Base-by-base conservation (phyloP, 805 yeast species). In the Metschnikowia matae region DNA sequence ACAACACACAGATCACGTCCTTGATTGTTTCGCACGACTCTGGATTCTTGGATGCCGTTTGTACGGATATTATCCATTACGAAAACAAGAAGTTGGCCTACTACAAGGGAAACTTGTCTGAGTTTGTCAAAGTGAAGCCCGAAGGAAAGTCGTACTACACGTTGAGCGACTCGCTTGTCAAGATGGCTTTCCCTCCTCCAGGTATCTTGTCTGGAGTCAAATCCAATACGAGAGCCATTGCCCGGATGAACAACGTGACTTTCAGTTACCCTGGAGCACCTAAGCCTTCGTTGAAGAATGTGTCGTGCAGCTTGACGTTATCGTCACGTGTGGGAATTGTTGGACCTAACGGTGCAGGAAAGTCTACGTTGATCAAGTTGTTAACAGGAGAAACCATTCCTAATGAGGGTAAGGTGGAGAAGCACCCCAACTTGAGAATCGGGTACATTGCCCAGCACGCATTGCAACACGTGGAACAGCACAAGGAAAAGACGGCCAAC, bases 391-490 rank as follows among this genome's bases (percentile, higher is more conserved):
- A 92, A 70, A 76, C 89, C 51, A 80, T 87, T 49, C 97, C 99
- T 20, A 79, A 82, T 55, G 79, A 73, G 52, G 99, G 99, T 63
- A 84, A 82, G 54, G 97, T 92, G 50, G 97, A 94, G 75, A 94
- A 94, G 71, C 99, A 92, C 75, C 98, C 98, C 57, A 92, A 92
- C 72, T 79, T 94, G 73, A 90, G 99, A 78, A 89, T 92, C 62
- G 99, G 98, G 53, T 92, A 92, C 75, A 94, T 92, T 76, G 98
- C 98, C 18, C 99, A 92, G 77, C 98, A 92, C 64, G 98, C 99
- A 34, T 81, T 92, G 67, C 96, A 90, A 71, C 98, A 92, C 65
- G 98, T 92, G 53, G 96, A 94, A 68, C 85, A 86, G 75, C 99
- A 92, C 74, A 89, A 91, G 73, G 99, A 92, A 70, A 90, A 90